Conservation (phyloP, 1,139 yeast genomes). For the Williopsis jadinii region DNA sequence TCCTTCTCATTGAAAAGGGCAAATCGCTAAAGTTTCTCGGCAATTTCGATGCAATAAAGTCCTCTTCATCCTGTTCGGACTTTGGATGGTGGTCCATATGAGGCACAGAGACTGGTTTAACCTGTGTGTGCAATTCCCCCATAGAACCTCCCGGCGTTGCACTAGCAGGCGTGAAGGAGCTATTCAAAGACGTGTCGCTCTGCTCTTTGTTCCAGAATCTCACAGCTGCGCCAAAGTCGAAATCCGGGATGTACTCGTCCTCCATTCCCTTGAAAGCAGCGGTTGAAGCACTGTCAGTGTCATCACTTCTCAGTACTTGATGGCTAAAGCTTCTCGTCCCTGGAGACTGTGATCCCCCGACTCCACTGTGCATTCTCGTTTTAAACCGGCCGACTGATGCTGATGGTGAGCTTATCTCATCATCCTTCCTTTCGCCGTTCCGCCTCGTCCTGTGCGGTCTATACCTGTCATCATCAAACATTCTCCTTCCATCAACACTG, state of each 20-base stretch:
- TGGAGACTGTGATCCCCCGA: too few species aligned
- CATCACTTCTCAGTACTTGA: too few species aligned
- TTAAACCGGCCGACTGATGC: background rate
- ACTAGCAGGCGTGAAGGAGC: slow-evolving; percentile 6
- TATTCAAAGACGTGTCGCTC: slow-evolving; percentile 7
- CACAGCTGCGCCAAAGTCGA: slow-evolving; percentile 36
- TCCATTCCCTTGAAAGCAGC: slow-evolving; percentile 39
- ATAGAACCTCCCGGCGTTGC: slow-evolving; percentile 13
- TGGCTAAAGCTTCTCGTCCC: too few species aligned
- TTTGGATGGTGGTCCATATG: slow-evolving; percentile 1
- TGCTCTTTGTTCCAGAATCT: slow-evolving; percentile 20
- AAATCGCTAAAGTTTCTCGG: slow-evolving; percentile 58
- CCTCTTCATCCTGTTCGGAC: slow-evolving; percentile 14
- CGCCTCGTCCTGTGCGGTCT: slow-evolving; percentile 23
- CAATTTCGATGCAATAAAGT: slow-evolving; percentile 26
- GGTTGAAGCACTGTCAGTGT: too few species aligned
- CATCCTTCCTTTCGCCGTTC: too few species aligned
- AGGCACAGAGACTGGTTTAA: slow-evolving; percentile 21
- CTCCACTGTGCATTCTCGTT: background rate
- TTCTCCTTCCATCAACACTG: slow-evolving; percentile 41
- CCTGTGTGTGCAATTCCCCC: slow-evolving; percentile 18
- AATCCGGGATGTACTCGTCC: slow-evolving; percentile 68
- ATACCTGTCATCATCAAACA: slow-evolving; percentile 42
- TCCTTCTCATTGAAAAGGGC: slow-evolving; percentile 65
- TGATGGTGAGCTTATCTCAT: too few species aligned